Evolutionary conservation across 2,329 filamentous ascomycete species (phyloP).

Genomic region (Xylariaceae sp.): DNA sequence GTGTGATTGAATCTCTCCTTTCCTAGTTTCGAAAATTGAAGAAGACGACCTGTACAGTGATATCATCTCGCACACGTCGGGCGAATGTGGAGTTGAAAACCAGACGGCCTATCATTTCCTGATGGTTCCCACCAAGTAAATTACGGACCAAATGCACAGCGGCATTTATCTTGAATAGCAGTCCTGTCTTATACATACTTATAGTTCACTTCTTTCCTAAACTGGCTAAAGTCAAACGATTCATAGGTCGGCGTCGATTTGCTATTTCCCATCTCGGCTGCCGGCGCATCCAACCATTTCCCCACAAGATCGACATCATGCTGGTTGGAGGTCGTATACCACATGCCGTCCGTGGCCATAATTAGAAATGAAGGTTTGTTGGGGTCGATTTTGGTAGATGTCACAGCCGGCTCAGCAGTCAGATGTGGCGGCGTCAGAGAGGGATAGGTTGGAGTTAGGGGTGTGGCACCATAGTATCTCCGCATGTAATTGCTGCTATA

Average conservation of each 20-base stretch:
- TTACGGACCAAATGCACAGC: slow-evolving; percentile 1
- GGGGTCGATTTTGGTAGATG: neutral
- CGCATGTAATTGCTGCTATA: no score
- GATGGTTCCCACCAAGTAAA: neutral
- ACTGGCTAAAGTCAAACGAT: neutral
- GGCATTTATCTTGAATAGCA: neutral
- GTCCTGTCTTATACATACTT: neutral
- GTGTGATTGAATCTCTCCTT: no score
- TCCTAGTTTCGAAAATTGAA: no score
- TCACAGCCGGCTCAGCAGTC: neutral
- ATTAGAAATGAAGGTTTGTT: neutral
- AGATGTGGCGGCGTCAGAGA: slow-evolving; percentile 4
- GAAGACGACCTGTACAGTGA: neutral
- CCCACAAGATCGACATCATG: neutral
- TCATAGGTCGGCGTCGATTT: neutral
- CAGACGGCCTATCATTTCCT: neutral
- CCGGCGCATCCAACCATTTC: neutral
- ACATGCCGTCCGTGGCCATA: neutral
- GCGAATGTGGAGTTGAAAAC: neutral
- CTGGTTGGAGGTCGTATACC: neutral
- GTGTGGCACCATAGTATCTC: no score
- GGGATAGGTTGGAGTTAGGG: no score
- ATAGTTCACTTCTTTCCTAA: neutral
- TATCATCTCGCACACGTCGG: neutral
- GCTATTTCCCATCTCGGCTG: no score